Conservation (phyloP, 257 asterid species). For the Agastache rugosa region DNA sequence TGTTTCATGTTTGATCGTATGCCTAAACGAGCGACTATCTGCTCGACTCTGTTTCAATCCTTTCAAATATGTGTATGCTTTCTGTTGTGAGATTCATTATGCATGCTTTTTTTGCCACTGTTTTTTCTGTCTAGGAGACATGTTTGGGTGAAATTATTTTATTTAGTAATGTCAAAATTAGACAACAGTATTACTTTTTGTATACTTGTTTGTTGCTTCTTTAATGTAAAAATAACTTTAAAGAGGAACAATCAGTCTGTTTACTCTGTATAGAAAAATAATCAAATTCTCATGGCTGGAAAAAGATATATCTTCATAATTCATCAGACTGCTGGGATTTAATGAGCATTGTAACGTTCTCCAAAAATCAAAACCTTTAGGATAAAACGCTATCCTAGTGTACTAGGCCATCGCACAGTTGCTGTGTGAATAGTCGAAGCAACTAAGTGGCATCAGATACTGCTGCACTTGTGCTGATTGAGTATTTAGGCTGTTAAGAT, state of each 20-base stretch:
- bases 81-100: slow-evolving; percentile 36
- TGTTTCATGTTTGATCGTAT: background rate
- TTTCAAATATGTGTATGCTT: slow-evolving; percentile 40
- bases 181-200: slow-evolving; percentile 17
- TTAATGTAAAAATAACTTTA: background rate
- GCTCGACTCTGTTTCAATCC: slow-evolving; percentile 22
- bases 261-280: slow-evolving; percentile 34
- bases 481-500: background rate
- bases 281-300: slow-evolving; percentile 45
- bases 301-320: slow-evolving; percentile 22
- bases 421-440: no score
- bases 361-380: slow-evolving; percentile 19
- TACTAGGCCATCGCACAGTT: background rate
- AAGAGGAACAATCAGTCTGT: slow-evolving; percentile 32
- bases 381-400: background rate
- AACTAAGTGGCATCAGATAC: no score
- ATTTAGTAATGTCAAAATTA: slow-evolving; percentile 33
- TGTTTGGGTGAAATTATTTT: slow-evolving; percentile 30
- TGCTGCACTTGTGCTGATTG: slow-evolving; percentile 7
- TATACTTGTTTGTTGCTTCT: slow-evolving; percentile 37
- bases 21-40: background rate
- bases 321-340: slow-evolving; percentile 34
- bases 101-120: slow-evolving; percentile 15
- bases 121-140: slow-evolving; percentile 32
- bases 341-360: slow-evolving; percentile 40